Percentiles rank a stretch among this genome's conserved stretches.
Conservation (phyloP, 257 asterid species). For the Solanum gracilifrons region DNA sequence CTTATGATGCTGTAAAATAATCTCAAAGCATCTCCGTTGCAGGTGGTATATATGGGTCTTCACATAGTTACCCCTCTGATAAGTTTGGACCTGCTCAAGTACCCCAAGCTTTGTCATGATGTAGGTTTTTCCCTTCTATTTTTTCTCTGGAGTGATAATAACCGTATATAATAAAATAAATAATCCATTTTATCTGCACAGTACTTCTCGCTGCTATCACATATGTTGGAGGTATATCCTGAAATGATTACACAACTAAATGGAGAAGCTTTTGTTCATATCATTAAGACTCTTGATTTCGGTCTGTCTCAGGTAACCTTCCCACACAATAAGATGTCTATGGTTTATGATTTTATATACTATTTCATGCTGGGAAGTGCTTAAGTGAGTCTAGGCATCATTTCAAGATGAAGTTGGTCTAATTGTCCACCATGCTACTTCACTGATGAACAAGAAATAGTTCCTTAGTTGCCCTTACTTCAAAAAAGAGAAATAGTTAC, state of each 20-base stretch:
- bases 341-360: neutral
- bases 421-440: neutral
- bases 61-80: slow-evolving; percentile 83
- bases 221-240: slow-evolving; percentile 94
- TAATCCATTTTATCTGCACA: slow-evolving; percentile 20
- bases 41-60: slow-evolving; percentile 89
- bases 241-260: slow-evolving; percentile 62
- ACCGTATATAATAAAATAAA: neutral
- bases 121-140: slow-evolving; percentile 36
- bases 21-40: slow-evolving; percentile 4
- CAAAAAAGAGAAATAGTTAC: neutral
- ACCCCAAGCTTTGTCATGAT: slow-evolving; percentile 80
- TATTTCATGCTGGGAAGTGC: neutral
- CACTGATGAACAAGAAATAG: neutral
- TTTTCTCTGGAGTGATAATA: neutral
- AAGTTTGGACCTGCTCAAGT: slow-evolving; percentile 74
- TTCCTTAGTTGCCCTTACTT: neutral
- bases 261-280: slow-evolving; percentile 56
- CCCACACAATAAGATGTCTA: neutral
- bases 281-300: slow-evolving; percentile 68
- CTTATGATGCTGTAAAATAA: neutral
- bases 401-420: neutral
- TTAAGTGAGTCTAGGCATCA: neutral
- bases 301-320: slow-evolving; percentile 78
- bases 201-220: slow-evolving; percentile 85